phyloP scores from a whole-genome alignment of 192 early-diverging fungal genomes.

The Entomortierella lignicola region DNA sequence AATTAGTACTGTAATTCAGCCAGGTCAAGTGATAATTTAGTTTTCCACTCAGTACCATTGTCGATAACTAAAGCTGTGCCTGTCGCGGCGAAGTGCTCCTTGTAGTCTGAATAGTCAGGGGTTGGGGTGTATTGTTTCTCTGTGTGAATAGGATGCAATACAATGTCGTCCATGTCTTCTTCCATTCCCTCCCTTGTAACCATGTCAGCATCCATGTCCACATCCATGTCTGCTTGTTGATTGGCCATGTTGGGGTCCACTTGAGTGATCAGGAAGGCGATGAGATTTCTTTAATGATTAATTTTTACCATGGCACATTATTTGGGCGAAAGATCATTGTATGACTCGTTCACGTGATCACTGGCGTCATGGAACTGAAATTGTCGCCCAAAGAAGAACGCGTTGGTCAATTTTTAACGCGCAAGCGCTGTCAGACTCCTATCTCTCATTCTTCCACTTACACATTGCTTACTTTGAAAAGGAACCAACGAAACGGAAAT shows the following conservation, averaged over 20 bases:
- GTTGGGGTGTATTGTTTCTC: constrained; percentile 49
- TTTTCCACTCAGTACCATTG: constrained; percentile 41
- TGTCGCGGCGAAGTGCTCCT: constrained; percentile 29
- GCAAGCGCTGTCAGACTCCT: neutral
- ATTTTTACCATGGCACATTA: neutral
- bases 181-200: constrained; percentile 39
- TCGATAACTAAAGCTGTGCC: constrained; percentile 55
- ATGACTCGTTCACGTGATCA: neutral
- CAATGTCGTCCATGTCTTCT: constrained; percentile 17
- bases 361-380: neutral
- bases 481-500: neutral
- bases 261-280: neutral
- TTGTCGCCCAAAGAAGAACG: neutral
- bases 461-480: neutral
- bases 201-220: constrained; percentile 22
- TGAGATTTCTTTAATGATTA: neutral
- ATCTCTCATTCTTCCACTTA: neutral
- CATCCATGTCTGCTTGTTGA: neutral
- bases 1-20: too few relatives aligned
- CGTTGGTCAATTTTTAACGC: neutral
- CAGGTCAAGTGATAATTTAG: too few relatives aligned
- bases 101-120: constrained; percentile 48
- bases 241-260: neutral
- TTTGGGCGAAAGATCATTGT: neutral
- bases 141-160: constrained; percentile 36